Base-by-base conservation (phyloP, 169 alveolate genomes). In the Plasmodium inui region DNA sequence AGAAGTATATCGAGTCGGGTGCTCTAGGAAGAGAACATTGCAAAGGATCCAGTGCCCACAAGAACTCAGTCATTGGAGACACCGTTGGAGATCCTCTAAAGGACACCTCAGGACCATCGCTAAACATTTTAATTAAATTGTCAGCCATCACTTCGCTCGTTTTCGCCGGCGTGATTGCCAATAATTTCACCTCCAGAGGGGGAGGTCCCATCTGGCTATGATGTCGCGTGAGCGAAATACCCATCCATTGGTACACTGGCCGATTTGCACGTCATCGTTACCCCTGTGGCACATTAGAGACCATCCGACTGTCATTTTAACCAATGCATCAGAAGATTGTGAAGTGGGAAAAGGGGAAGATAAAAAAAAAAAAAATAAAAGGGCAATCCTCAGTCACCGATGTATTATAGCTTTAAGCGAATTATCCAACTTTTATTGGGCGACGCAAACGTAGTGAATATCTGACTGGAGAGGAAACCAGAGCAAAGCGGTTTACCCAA, bases 11-110 rank as follows among this genome's bases (percentile, higher is more conserved):
- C 82, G 98, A 97, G 91, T 92, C 96, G 32, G 97, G 97, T 8
- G 97, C 96, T 19, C 92, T 96, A 30, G 97, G 97, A 28, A 84
- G 95, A 12, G 95, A 93, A 12, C 88, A 80, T 17, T 70, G 82
- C 72, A 94, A 96, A 94, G 97, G 97, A 44, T 95, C 96, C 76
- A 96, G 83, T 81, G 97, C 97, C 1, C 98, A 97, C 92, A 97
- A 97, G 91, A 96, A 96, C 83, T 97, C 98, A 22, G 98, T 97
- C 72, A 96, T 97, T 93, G 99, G 99, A 85, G 98, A 98, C 95
- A 98, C 98, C 94, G 98, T 97, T 80, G 99, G 99, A 30, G 99
- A 98, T 92, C 99, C 99, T 61, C 94, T 98, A 83, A 98, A 98
- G 96, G 99, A 98, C 82, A 98, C 99, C 67, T 96, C 98, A 30